Base-by-base conservation (phyloP, 2,329 filamentous ascomycete genomes). In the Neospermospora avenae region DNA sequence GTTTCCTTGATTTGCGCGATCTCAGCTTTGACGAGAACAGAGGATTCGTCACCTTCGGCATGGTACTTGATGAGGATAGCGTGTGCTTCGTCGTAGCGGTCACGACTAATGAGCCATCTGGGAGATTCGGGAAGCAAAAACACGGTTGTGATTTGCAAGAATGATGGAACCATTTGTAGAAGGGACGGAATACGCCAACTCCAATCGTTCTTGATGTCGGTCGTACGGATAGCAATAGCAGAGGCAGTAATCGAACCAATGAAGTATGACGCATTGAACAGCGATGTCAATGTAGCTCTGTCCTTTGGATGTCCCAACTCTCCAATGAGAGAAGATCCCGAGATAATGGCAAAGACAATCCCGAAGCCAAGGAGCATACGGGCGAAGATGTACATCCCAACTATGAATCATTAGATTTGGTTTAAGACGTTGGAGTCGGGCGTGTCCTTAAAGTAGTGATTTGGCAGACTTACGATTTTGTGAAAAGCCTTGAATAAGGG, bases 1-100 rank as follows among this genome's bases (percentile, higher is more conserved):
- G 83, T 82, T 7, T 79, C 76, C 55, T 79, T 75, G 66, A 87
- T 87, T 69, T 87, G 82, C 0, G 78, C 79, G 66, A 85, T 80
- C 67, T 88, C 85, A 8, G 81, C 82, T 54, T 79, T 77, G 20
- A 85, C 81, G 11, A 85, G 77, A 10, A 77, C 74, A 0, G 80
- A 83, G 34, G 76, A 71, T 2, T 65, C 68, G 52, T 83, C 75
- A 2, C 80, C 81, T 65, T 83, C 81, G n/a, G 80, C 80, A 62
- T 81, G 78, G 65, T 80, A 80, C n/a, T 64, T 65, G 34, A 62
- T 77, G 57, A 90, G 77, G 5, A 82, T 79, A 2, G 76, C 73
- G 18, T 80, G 73, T 0, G 83, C 84, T 63, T 86, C 77, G 16
- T 84, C 81, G n/a, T 80, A 76, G 18, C 81, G 79, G 61, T 83